Percentiles rank a stretch among this genome's conserved stretches.
phyloP scores from a whole-genome alignment of 2,329 filamentous ascomycete species.

The Pseudogymnoascus sp. region DNA sequence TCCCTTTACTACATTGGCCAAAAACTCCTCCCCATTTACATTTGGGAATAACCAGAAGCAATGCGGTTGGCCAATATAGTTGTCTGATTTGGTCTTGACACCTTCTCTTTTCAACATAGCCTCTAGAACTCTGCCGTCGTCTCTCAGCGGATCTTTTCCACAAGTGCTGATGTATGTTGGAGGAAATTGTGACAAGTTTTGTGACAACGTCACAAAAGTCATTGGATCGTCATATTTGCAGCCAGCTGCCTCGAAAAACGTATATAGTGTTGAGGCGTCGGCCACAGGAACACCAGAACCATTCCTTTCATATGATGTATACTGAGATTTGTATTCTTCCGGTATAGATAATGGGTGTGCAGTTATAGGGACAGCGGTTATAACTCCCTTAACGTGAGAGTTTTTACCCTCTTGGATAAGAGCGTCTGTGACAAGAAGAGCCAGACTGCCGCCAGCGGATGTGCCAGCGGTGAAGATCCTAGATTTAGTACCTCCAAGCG shows the following conservation, averaged over 20 bases:
- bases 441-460: slow-evolving; percentile 22
- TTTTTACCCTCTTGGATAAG: slow-evolving; percentile 17
- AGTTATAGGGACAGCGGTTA: slow-evolving; percentile 21
- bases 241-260: slow-evolving; percentile 17
- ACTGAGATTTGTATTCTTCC: slow-evolving; percentile 14
- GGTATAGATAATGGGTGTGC: slow-evolving; percentile 20
- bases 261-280: slow-evolving; percentile 16
- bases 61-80: slow-evolving; percentile 27
- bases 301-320: slow-evolving; percentile 21
- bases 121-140: slow-evolving; percentile 27
- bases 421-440: slow-evolving; percentile 19
- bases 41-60: slow-evolving; percentile 27
- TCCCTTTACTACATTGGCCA: slow-evolving; percentile 18
- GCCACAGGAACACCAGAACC: slow-evolving; percentile 18
- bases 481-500: slow-evolving; percentile 12
- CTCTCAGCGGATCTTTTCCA: slow-evolving; percentile 26
- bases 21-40: slow-evolving; percentile 17
- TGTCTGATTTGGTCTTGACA: slow-evolving; percentile 22
- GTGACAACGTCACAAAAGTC: slow-evolving; percentile 15
- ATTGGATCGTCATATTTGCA: slow-evolving; percentile 15
- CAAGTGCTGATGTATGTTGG: slow-evolving; percentile 20
- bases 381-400: slow-evolving; percentile 17
- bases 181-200: slow-evolving; percentile 18
- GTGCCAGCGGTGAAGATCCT: slow-evolving; percentile 20
- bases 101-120: slow-evolving; percentile 24